These are phyloP conservation scores for Chlorella variabilis DNA, from an alignment of 163 green algal species.

Conservation along the genomic window DNA sequence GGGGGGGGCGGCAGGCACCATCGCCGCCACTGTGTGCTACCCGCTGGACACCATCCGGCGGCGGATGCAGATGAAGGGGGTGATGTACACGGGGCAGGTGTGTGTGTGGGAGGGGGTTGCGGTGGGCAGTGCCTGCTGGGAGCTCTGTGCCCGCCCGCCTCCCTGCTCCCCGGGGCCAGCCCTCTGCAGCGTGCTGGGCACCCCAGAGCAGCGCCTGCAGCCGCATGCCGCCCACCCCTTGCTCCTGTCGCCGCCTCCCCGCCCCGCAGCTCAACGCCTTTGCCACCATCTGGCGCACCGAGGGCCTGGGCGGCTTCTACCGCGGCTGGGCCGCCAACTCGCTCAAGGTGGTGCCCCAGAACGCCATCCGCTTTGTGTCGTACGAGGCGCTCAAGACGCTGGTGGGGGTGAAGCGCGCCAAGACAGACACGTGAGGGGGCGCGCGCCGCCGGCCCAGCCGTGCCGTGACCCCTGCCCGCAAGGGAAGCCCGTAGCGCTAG, in stretches of 20 bases:
- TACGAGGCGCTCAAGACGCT: constrained; percentile 88
- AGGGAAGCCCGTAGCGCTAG: no score
- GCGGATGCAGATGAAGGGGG: constrained; percentile 93
- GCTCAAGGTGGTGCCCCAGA: constrained; percentile 89
- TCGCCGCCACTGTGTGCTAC: constrained; percentile 89
- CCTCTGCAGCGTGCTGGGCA: no score
- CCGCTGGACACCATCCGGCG: constrained; percentile 91
- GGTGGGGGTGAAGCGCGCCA: constrained; percentile 73
- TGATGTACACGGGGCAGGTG: constrained; percentile 73
- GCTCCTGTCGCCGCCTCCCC: no score
- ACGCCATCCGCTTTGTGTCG: constrained; percentile 87
- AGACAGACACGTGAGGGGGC: constrained; percentile 44
- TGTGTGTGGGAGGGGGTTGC: neutral
- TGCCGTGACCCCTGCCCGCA: no score
- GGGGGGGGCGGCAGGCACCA: constrained; percentile 77
- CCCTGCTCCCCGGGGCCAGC: neutral
- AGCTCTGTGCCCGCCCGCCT: no score
- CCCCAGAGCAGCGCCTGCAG: no score
- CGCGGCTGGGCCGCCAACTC: constrained; percentile 90
- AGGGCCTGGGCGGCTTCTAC: constrained; percentile 88
- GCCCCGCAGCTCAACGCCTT: constrained; percentile 68
- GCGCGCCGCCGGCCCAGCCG: no score
- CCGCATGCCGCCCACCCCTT: no score
- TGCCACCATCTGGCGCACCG: constrained; percentile 68
- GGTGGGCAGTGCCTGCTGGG: no score